A percentile compares a stretch with the other conserved stretches of the same genome.
These are phyloP conservation scores for Alternaria angustiovoidea DNA, from an alignment of 2,329 filamentous ascomycete species.

Conservation along the genomic window DNA sequence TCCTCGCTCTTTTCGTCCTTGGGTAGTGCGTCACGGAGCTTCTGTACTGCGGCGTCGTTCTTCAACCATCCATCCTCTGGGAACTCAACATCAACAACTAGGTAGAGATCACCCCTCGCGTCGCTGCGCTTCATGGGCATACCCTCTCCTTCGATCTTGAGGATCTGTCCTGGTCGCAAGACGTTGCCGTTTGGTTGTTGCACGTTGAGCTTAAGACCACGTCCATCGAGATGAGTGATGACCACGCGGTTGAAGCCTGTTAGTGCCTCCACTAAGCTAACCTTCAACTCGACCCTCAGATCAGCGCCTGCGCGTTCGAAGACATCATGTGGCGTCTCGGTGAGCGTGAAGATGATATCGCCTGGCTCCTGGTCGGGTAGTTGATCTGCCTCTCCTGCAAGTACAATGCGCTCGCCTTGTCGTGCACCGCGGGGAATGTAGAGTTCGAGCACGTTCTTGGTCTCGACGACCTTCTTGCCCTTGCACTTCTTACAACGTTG, in stretches of 20 bases:
- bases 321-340: conserved; percentile 79
- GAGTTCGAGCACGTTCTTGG: conserved; percentile 93
- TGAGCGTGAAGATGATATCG: conserved; percentile 88
- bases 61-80: conserved; percentile 84
- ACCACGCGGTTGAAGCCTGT: conserved; percentile 91
- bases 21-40: conserved; percentile 79
- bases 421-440: conserved; percentile 87
- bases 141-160: conserved; percentile 88
- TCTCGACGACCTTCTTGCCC: conserved; percentile 82
- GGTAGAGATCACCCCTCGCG: conserved; percentile 82
- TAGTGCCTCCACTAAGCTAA: conserved; percentile 84
- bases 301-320: conserved; percentile 88
- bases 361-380: conserved; percentile 87
- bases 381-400: conserved; percentile 95
- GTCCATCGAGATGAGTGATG: conserved; percentile 89
- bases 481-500: conserved; percentile 99
- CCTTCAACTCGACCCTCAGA: conserved; percentile 79
- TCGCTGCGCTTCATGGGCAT: conserved; percentile 94
- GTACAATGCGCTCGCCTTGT: conserved; percentile 85
- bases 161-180: conserved; percentile 80
- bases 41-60: conserved; percentile 72
- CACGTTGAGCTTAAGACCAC: conserved; percentile 83
- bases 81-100: conserved; percentile 86
- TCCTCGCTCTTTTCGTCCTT: conserved; percentile 61
- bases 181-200: conserved; percentile 76